Base-by-base conservation (phyloP, 768 basidiomycete species). In the Sistotremastrum niveocremeum region DNA sequence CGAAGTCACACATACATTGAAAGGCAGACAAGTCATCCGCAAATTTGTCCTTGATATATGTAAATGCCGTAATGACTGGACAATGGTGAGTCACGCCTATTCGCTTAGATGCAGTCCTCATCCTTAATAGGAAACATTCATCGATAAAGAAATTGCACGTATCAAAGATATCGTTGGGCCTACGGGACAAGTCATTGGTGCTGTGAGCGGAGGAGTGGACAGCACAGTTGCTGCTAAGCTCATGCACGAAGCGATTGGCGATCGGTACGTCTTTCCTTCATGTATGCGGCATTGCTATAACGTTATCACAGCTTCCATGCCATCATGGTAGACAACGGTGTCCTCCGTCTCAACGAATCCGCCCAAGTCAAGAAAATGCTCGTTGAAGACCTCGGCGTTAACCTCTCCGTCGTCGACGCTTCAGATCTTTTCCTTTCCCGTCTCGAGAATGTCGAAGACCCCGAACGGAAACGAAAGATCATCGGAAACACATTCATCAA, bases 291-390 rank as follows among this genome's bases (percentile, higher is more conserved):
- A 47, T 4, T 10, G 31, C n/a, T 38, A 44, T 46, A 12, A 53
- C 33, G 32, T n/a, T 40, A 36, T 5, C 6, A 11, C 56, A 94
- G 93, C 49, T 99, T 99, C 73, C 95, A 94, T 57, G 95, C 93
- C 7, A 95, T 98, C 66, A 93, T 98, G 91, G 95, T 98, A 39
- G 94, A 98, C 65, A 99, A 99, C 57, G 95, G 95, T 47, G 94
- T 98, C 31, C 72, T 99, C 7, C 85, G 95, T 44, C 64, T 84
- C 53, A 83, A 97, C 58, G 95, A 99, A 61, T 91, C 81, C 7
- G 59, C 74, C 45, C 90, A 95, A 62, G 95, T 99, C 10, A 62
- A 94, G 62, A 77, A 82, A 54, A 97, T 94, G 91, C 74, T 99
- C 44, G 87, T 82, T 63, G 76, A 77, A 57, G 77, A 98, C 57